Conservation (phyloP, 129 eudicot species). For the Helianthus tuberosus region DNA sequence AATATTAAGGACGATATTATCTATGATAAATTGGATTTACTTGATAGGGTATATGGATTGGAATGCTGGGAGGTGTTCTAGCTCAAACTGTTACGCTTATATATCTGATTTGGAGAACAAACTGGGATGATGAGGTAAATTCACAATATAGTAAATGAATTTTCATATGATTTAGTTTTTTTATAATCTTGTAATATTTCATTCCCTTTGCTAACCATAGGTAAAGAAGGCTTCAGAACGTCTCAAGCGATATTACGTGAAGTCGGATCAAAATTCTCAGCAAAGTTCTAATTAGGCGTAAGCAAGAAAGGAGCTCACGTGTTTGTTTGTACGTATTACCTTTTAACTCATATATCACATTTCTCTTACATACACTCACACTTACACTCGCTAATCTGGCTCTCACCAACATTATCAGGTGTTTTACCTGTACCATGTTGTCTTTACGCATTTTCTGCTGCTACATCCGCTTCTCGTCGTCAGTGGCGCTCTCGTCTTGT, state of each 20-base stretch:
- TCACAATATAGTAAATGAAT: neutral
- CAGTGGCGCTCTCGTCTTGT: too few relatives aligned
- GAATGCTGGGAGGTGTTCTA: conserved; percentile 59
- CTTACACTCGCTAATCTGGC: too few relatives aligned
- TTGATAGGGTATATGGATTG: conserved; percentile 73
- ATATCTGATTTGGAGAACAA: conserved; percentile 55
- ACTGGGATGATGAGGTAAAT: conserved; percentile 60
- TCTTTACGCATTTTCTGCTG: too few relatives aligned
- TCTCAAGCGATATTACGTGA: conserved; percentile 42
- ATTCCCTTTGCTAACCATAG: neutral
- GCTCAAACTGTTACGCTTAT: conserved; percentile 47
- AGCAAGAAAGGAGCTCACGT: neutral
- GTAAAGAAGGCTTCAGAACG: conserved; percentile 50
- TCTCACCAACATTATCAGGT: too few relatives aligned
- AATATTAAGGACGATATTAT: too few relatives aligned
- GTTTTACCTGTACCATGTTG: too few relatives aligned
- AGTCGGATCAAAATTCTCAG: conserved; percentile 24
- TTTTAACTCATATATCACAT: neutral
- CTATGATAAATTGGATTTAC: neutral
- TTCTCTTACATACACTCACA: too few relatives aligned
- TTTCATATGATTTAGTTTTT: neutral
- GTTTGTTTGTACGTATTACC: neutral
- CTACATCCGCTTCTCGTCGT: too few relatives aligned
- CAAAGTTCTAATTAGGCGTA: neutral
- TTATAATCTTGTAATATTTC: neutral